phyloP scores from a whole-genome alignment of 805 yeast genomes.

The Kluyveromyces lactis region DNA sequence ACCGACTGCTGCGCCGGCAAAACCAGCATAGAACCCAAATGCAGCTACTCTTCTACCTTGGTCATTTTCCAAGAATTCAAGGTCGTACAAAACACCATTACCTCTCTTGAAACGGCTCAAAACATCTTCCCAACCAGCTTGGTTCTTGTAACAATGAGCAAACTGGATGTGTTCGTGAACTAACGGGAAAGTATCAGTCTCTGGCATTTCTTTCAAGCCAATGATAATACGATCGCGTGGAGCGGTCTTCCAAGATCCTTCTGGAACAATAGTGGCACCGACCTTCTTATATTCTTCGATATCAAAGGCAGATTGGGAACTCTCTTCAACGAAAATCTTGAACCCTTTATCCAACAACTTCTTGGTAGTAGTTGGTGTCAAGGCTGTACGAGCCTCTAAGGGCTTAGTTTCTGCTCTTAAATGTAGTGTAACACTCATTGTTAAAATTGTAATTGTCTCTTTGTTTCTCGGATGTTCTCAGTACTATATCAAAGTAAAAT shows the following conservation, averaged over 20 bases:
- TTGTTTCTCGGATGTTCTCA: neutral
- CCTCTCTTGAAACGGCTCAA: conserved; percentile 85
- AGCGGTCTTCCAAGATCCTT: conserved; percentile 88
- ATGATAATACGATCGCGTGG: conserved; percentile 84
- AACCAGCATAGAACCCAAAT: conserved; percentile 99
- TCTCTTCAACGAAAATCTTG: conserved; percentile 79
- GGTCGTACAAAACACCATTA: conserved; percentile 81
- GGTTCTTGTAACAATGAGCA: conserved; percentile 98
- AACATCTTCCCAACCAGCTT: conserved; percentile 95
- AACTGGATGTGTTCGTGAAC: conserved; percentile 95
- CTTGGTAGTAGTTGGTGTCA: conserved; percentile 87
- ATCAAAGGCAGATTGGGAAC: conserved; percentile 73
- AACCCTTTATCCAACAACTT: conserved; percentile 80
- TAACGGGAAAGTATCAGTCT: conserved; percentile 80
- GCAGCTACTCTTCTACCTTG: conserved; percentile 99
- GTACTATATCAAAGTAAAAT: too few species aligned
- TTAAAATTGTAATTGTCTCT: conserved; percentile 8
- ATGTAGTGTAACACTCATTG: conserved; percentile 56
- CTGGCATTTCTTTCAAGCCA: conserved; percentile 95
- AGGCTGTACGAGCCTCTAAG: conserved; percentile 92
- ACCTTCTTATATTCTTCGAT: conserved; percentile 65
- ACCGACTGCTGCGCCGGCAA: conserved; percentile 98
- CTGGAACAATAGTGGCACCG: conserved; percentile 86
- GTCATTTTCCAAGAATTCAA: conserved; percentile 90
- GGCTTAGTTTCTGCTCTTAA: conserved; percentile 97